Percentiles rank a stretch among this genome's conserved stretches.
phyloP scores from a whole-genome alignment of 768 basidiomycete species.

The Trametes villosa region DNA sequence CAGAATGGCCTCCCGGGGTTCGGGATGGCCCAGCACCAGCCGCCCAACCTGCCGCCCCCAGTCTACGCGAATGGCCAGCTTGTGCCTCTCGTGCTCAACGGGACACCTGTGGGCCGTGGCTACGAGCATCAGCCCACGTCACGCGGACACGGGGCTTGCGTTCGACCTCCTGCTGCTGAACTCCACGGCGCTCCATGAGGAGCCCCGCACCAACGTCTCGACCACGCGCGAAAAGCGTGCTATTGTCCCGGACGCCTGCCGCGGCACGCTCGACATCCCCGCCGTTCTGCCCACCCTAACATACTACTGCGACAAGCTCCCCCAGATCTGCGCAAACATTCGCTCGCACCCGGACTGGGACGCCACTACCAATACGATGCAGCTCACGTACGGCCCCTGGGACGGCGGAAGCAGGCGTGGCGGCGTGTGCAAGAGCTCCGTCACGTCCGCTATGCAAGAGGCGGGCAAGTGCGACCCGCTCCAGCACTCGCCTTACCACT shows the following conservation, averaged over 20 bases:
- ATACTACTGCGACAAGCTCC: conserved; percentile 10
- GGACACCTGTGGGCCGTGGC: neutral
- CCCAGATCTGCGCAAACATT: conserved; percentile 12
- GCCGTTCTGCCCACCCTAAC: conserved; percentile 1
- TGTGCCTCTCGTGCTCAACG: neutral
- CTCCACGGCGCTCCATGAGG: too few species aligned
- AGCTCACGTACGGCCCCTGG: conserved; percentile 9
- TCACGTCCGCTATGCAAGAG: neutral
- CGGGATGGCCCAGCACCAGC: conserved; percentile 1
- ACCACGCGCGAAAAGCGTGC: neutral
- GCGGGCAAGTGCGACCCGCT: conserved; percentile 6
- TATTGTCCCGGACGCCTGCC: neutral
- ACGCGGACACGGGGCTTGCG: neutral
- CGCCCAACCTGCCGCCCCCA: conserved; percentile 6
- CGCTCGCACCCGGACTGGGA: conserved; percentile 3
- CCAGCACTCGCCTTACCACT: conserved; percentile 4
- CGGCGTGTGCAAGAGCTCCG: neutral
- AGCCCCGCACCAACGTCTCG: neutral
- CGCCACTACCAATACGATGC: neutral
- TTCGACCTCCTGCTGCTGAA: neutral
- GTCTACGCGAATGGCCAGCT: conserved; percentile 7
- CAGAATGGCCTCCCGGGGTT: neutral
- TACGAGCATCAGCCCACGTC: neutral
- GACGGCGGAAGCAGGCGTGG: neutral
- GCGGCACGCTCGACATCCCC: neutral